phyloP scores from a whole-genome alignment of 2,329 filamentous ascomycete species.

The Blastomyces parvus region DNA sequence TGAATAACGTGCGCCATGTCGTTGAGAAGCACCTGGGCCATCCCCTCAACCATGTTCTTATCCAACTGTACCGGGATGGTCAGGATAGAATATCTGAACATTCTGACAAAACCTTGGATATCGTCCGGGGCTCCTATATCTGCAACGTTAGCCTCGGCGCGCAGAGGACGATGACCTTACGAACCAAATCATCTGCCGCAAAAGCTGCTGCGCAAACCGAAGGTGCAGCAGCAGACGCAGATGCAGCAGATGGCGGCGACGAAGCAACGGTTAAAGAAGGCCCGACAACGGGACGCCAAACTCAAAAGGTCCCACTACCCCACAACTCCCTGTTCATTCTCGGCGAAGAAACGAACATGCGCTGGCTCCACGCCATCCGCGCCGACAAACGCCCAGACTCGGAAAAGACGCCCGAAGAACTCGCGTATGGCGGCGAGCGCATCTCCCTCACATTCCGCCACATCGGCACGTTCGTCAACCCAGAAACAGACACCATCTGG shows the following conservation, averaged over 20 bases:
- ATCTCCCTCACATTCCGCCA: constrained; percentile 87
- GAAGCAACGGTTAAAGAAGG: constrained; percentile 16
- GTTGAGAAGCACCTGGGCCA: constrained; percentile 70
- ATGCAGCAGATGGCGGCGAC: background rate
- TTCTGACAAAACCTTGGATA: constrained; percentile 92
- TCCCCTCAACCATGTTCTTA: constrained; percentile 77
- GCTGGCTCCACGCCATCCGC: constrained; percentile 87
- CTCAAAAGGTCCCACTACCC: constrained; percentile 62
- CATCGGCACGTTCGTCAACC: constrained; percentile 75
- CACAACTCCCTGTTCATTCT: constrained; percentile 85
- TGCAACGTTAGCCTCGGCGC: constrained; percentile 93
- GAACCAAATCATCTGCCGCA: constrained; percentile 52
- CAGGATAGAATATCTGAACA: constrained; percentile 93
- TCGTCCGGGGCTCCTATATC: constrained; percentile 69
- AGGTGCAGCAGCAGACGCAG: background rate
- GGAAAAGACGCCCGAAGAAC: constrained; percentile 62
- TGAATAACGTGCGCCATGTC: constrained; percentile 56
- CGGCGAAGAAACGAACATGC: constrained; percentile 68
- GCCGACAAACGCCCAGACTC: constrained; percentile 64
- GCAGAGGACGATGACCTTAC: constrained; percentile 77
- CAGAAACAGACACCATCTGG: constrained; percentile 63
- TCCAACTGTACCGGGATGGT: constrained; percentile 84
- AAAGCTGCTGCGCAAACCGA: constrained; percentile 1
- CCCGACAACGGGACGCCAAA: constrained; percentile 41
- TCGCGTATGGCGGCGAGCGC: constrained; percentile 62